These are phyloP conservation scores for Pouteria campechiana DNA, from an alignment of 179 eudicot species.

Conservation along the genomic window DNA sequence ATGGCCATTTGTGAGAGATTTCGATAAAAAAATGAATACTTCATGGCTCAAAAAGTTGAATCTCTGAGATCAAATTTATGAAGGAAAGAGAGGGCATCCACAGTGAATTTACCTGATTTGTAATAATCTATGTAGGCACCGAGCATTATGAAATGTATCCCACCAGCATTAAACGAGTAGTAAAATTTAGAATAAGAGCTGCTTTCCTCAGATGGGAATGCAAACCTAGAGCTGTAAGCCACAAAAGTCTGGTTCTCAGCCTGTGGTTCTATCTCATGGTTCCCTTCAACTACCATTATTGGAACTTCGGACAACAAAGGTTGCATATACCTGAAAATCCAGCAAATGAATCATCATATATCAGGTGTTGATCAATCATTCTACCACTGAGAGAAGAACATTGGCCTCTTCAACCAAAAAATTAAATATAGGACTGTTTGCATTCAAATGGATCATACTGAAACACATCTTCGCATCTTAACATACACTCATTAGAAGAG, in stretches of 20 bases:
- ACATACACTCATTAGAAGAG: no score
- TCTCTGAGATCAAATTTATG: no score
- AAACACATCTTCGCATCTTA: no score
- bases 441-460: no score
- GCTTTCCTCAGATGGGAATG: conserved; percentile 87
- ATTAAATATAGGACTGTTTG: no score
- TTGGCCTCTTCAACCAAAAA: no score
- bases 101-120: conserved; percentile 41
- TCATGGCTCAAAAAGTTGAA: no score
- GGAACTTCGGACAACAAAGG: conserved; percentile 69
- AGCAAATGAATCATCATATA: no score
- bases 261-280: conserved; percentile 91
- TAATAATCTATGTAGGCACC: conserved; percentile 76
- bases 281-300: conserved; percentile 91
- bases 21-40: no score
- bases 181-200: conserved; percentile 67
- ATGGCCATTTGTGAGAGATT: no score
- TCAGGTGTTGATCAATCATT: no score
- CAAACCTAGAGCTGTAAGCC: conserved; percentile 87
- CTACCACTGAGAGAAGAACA: no score
- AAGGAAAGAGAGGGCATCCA: background rate
- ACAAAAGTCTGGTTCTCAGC: conserved; percentile 55
- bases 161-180: conserved; percentile 94
- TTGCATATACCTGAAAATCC: conserved; percentile 69
- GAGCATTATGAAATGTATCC: conserved; percentile 88